Conservation (phyloP, 345 rosid species). For the Pugionium cornutum region DNA sequence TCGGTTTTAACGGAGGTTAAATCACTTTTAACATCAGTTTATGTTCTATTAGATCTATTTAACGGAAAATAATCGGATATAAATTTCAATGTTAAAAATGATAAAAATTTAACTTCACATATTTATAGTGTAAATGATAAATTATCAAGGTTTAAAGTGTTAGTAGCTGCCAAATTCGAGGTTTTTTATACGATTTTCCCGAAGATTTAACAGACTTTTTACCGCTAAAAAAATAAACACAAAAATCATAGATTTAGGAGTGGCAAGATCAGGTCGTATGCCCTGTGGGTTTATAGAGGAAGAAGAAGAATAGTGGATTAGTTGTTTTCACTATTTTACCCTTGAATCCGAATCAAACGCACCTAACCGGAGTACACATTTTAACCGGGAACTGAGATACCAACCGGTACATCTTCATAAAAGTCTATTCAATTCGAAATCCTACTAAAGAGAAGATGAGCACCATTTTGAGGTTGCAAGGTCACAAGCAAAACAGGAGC, state of each 20-base stretch:
- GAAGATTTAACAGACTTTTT: neutral
- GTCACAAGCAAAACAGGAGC: slow-evolving; percentile 59
- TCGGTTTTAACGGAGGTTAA: no score
- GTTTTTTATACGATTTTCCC: no score
- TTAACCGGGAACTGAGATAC: slow-evolving; percentile 10
- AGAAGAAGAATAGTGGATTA: slow-evolving; percentile 18
- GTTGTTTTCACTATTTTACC: slow-evolving; percentile 7
- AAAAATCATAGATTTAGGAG: neutral
- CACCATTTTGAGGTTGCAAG: slow-evolving; percentile 70
- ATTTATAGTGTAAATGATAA: no score
- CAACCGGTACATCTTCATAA: neutral
- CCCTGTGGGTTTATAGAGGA: neutral
- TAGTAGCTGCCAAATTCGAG: no score
- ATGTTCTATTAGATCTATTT: no score
- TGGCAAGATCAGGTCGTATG: neutral
- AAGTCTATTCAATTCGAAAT: slow-evolving; percentile 9
- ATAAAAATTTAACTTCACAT: no score
- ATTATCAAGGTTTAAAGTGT: no score
- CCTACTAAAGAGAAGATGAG: slow-evolving; percentile 59
- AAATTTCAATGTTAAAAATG: no score
- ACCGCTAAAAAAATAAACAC: slow-evolving; percentile 9
- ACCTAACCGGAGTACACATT: slow-evolving; percentile 16
- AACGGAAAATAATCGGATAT: no score
- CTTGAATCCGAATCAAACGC: neutral
- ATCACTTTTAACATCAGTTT: no score